Conservation (phyloP, 2,329 filamentous ascomycete species). For the Diplodia seriata region DNA sequence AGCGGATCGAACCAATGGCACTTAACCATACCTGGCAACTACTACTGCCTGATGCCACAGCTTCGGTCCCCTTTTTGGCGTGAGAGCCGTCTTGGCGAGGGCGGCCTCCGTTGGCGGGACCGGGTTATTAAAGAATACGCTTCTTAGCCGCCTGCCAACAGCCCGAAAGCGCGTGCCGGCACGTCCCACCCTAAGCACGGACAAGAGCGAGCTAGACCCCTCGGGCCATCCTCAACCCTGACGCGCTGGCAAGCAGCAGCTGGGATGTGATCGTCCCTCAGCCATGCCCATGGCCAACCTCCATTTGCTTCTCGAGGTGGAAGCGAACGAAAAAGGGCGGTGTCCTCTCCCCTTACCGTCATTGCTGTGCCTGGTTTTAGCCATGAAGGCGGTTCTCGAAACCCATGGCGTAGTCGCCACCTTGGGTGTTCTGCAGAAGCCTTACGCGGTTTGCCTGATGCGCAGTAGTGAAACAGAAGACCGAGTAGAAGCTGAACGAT, state of each 20-base stretch:
- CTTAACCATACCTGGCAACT: neutral
- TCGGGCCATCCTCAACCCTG: neutral
- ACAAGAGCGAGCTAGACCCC: neutral
- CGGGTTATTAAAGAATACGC: neutral
- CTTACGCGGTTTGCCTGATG: neutral
- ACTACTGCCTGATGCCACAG: neutral
- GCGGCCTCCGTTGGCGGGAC: too few species aligned
- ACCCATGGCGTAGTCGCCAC: too few species aligned
- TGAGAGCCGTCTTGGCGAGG: neutral
- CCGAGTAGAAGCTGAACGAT: neutral
- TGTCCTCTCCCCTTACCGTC: too few species aligned
- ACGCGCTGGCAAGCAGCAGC: neutral
- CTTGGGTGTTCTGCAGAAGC: too few species aligned
- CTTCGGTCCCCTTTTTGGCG: neutral
- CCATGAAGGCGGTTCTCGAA: too few species aligned
- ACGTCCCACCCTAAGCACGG: neutral
- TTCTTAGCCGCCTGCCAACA: neutral
- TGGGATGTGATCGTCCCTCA: too few species aligned
- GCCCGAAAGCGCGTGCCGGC: neutral
- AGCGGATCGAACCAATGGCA: neutral
- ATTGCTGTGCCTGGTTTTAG: too few species aligned
- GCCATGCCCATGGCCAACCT: too few species aligned
- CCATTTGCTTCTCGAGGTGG: too few species aligned
- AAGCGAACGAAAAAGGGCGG: too few species aligned
- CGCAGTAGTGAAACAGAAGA: neutral